Evolutionary conservation across 306 rosid species (phyloP), one percentile per base, ranked within the genome.

Genomic region (Benincasa hispida): DNA sequence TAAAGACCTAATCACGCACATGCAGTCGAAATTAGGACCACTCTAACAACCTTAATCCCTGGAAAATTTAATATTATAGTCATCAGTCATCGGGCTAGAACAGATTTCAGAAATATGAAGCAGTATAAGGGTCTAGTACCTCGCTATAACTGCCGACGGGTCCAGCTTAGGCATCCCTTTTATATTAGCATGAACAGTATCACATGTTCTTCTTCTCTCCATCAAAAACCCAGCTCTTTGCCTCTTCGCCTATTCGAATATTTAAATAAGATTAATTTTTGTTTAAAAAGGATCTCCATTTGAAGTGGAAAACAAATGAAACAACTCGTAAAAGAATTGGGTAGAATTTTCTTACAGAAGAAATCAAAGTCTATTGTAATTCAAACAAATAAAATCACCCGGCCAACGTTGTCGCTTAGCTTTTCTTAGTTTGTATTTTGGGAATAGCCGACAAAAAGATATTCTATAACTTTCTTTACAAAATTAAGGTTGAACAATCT

Each of bases 151-250:
- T 37, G 68, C 70, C 15, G 81, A 19, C 27, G 45, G 67, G 34
- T 61, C 69, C 8, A 56, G 57, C 45, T 56, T 62, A n/a, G 60
- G 15, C 76, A 55, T 56, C 35, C 50, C 63, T 56, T 55, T 69
- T 8, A 35, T 25, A 42, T 35, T 10, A 32, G 53, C 32, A 56
- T 12, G 32, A 55, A 27, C 34, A 41, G 30, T 6, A 69, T 56
- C 51, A 9, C 15, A 5, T 55, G 56, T 24, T 25, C 77, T 78
- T 56, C 77, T 69, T 55, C 80, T 62, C 37, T 67, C 76, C 69
- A 59, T 68, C 76, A 56, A 56, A 68, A 41, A 55, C 74, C 53
- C 76, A 25, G 67, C 70, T 28, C 81, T 55, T 70, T 78, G 81
- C 37, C 75, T 68, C 76, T 68, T 68, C 19, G 81, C 81, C 81